Evolutionary conservation across 148 eudicot genomes (phyloP).

Genomic region (Heliosperma pusillum): DNA sequence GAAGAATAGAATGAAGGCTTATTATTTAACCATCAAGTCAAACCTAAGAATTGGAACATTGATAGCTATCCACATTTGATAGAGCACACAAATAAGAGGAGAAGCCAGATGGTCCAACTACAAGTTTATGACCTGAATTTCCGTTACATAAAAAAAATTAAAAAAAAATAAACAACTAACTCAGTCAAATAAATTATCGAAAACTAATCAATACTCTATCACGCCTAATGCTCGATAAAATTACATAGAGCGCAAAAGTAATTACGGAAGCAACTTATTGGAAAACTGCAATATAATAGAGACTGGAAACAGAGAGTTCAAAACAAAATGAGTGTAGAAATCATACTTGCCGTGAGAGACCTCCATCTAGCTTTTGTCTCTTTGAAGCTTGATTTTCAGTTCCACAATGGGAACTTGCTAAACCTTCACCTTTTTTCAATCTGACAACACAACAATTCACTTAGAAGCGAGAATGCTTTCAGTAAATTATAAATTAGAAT

Average conservation of each 20-base stretch:
- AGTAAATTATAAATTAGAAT: background rate
- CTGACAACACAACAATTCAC: slow-evolving; percentile 31
- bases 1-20: no score
- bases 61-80: background rate
- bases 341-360: slow-evolving; percentile 29
- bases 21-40: no score
- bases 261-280: background rate
- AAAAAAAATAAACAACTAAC: background rate
- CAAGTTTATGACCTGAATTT: background rate
- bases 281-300: background rate
- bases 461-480: background rate
- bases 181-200: background rate
- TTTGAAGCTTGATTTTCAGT: slow-evolving; percentile 86
- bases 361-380: slow-evolving; percentile 76
- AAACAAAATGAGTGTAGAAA: slow-evolving; percentile 10
- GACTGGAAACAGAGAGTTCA: background rate
- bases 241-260: background rate
- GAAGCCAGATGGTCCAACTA: background rate
- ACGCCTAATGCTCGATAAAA: background rate
- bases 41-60: background rate
- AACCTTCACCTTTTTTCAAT: slow-evolving; percentile 30
- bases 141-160: no score
- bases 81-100: background rate
- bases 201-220: background rate
- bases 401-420: slow-evolving; percentile 31